phyloP scores from a whole-genome alignment of 73 alveolate species.

The Diophrys sp. region DNA sequence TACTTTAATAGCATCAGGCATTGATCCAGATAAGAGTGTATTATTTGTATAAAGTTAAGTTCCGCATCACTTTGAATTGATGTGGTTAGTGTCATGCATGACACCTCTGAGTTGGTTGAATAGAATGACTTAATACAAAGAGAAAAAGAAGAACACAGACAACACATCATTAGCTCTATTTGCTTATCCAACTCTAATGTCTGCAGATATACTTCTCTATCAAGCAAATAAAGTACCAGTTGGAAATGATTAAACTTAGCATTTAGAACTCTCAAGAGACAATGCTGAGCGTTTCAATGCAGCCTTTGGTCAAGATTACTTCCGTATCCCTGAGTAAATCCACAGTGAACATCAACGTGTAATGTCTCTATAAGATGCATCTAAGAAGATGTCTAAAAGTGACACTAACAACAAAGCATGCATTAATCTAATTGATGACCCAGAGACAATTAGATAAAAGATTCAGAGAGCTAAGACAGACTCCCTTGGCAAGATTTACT shows the following conservation, averaged over 20 bases:
- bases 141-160: constrained; percentile 60
- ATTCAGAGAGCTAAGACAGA: constrained; percentile 82
- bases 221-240: constrained; percentile 86
- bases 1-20: constrained; percentile 78
- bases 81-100: constrained; percentile 78
- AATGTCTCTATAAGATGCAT: constrained; percentile 79
- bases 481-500: constrained; percentile 54
- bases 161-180: constrained; percentile 64
- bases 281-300: constrained; percentile 67
- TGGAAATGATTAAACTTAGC: constrained; percentile 87
- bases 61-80: constrained; percentile 72
- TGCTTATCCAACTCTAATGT: constrained; percentile 86
- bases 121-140: constrained; percentile 85
- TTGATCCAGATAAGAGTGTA: constrained; percentile 61
- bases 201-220: constrained; percentile 85
- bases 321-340: constrained; percentile 53
- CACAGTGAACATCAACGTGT: constrained; percentile 61
- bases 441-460: constrained; percentile 63
- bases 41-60: constrained; percentile 81
- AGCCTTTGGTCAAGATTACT: constrained; percentile 37
- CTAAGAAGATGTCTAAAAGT: constrained; percentile 83
- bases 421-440: constrained; percentile 74
- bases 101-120: constrained; percentile 90
- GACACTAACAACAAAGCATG: constrained; percentile 57
- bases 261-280: constrained; percentile 81